Evolutionary conservation across 2,329 filamentous ascomycete species (phyloP), one percentile per base, ranked within the genome.

Genomic region (Phialocephala subalpina): DNA sequence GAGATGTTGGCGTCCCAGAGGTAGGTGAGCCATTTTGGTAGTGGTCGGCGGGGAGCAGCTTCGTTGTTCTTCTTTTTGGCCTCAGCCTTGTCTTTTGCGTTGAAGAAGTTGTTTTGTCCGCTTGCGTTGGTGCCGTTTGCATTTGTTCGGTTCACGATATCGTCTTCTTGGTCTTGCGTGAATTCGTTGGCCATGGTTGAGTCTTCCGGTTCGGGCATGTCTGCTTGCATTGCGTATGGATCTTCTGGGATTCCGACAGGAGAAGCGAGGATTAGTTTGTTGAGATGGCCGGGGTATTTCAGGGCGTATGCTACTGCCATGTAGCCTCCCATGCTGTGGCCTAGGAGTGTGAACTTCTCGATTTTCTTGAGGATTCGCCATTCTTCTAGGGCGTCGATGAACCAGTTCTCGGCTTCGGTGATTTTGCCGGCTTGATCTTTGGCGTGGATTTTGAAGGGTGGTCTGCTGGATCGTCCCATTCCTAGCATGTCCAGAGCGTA

Each of bases 1-100:
- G 94, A 97, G 69, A 98, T 88, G 76, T 99, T 99, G 72, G 94
- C 92, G 72, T 99, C 96, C 96, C 96, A 99, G 4, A 99, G 87
- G 81, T 94, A 97, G 63, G 90, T 89, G 22, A 98, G 83, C 94
- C 95, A 97, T 78, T 90, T 89, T 0, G 94, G 93, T 2, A 96
- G 79, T 1, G 89, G 90, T 16, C 87, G 80, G 20, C 73, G 73
- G 4, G 73, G 70, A 70, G 73, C 73, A 42, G 75, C 73, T 35
- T 73, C 66, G 63, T 75, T 64, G 65, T 76, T 72, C n/a, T 77
- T 77, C 38, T 75, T 73, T 47, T 75, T 77, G 60, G 80, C 81
- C 33, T 77, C 78, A 25, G 74, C 73, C 66, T 81, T 81, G 12
- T 80, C 78, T 29, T 79, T 77, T 25, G 81, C 80, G 63, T 85